A percentile compares a stretch with the other conserved stretches of the same genome.
phyloP scores from a whole-genome alignment of 2,329 filamentous ascomycete species.

The Fusarium sp. region DNA sequence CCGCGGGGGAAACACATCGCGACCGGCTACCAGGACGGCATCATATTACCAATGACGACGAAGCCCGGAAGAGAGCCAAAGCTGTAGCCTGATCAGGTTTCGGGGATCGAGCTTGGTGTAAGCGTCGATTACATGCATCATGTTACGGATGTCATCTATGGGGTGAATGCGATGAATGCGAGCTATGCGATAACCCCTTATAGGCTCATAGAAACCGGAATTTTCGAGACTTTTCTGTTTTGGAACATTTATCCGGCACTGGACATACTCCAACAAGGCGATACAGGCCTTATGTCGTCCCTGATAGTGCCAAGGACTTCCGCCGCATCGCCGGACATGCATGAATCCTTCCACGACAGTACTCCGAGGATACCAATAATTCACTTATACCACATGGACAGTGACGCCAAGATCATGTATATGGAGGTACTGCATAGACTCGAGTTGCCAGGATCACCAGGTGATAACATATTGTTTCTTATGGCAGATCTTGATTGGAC shows the following conservation, averaged over 20 bases:
- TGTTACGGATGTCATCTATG: background rate
- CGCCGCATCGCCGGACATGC: background rate
- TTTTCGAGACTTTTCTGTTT: background rate
- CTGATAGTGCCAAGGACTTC: background rate
- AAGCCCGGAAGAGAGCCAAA: constrained; percentile 17
- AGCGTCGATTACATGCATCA: background rate
- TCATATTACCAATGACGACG: constrained; percentile 52
- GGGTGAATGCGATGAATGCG: background rate
- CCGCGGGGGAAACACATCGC: constrained; percentile 67
- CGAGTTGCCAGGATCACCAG: background rate
- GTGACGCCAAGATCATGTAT: background rate
- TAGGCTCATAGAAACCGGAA: background rate
- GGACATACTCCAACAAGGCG: background rate
- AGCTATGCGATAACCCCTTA: background rate
- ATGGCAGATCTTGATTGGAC: too few relatives aligned
- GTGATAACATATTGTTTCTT: too few relatives aligned
- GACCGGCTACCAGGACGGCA: constrained; percentile 69
- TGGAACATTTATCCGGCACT: background rate
- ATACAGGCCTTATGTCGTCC: background rate
- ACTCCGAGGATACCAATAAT: background rate
- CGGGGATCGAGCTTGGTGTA: background rate
- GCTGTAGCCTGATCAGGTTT: background rate
- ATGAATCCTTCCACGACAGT: background rate
- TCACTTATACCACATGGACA: background rate
- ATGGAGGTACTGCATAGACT: background rate